Base-by-base conservation (phyloP, 768 basidiomycete species). In the Lactarius vividus region DNA sequence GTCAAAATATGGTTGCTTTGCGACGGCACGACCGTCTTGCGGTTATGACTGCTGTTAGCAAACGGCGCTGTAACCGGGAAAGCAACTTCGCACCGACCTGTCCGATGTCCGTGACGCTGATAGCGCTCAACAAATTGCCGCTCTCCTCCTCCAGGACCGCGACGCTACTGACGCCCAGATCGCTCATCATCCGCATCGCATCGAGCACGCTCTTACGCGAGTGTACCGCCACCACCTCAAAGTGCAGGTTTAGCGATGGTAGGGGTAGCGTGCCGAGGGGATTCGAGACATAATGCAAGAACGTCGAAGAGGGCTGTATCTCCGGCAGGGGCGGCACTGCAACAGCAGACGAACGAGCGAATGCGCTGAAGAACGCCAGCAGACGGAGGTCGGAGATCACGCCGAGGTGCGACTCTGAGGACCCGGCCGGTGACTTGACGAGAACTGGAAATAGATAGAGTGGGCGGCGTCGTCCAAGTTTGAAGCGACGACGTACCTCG, bases 121-220 rank as follows among this genome's bases (percentile, higher is more conserved):
- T 86, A 2, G 89, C 88, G 65, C 91, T 90, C 62, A 90, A 74
- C 62, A 93, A 75, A 54, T 76, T 80, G 4, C 88, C 85, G 3
- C 74, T 79, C 35, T 85, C 85, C 57, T 88, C 86, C 55, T 91
- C 88, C 5, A 90, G 73, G 4, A 93, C 88, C 18, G 91, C 92
- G 54, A 92, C 80, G 70, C 88, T 92, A 72, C 91, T 92, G 29
- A 94, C 90, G 28, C 92, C 92, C 72, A 89, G 84, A 66, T 91
- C 89, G 71, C 89, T 91, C 91, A 94, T 92, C 33, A 89, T 79
- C 65, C 81, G 85, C 92, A 94, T 94, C 6, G 91, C 91, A 73
- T 91, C 88, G 58, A 92, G 77, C 29, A 92, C 87, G 23, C 82
- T 82, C 2, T 84, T 83, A 18, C 79, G 80, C 53, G 88, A 85